Evolutionary conservation across 495 filamentous ascomycete species (phyloP), one percentile per base, ranked within the genome.

Genomic region (Aspergillus cristatus): DNA sequence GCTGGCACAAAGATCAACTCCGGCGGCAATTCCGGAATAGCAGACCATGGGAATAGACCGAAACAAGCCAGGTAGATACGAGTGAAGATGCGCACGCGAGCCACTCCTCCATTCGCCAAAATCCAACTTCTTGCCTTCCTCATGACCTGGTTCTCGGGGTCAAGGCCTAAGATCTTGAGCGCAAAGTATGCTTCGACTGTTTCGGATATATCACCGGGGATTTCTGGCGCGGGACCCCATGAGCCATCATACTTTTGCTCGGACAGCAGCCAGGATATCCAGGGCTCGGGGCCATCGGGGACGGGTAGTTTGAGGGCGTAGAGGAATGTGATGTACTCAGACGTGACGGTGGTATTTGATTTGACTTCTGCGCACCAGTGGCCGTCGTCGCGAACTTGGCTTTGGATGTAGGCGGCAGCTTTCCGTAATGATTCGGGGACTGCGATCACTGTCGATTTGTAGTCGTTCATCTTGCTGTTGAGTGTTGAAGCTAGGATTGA

Each of bases 161-260:
- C 22, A 4, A 57, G 10, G 0, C 59, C 60, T 1, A 71, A 46
- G 8, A 69, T 52, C 43, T 63, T 63, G 18, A 67, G 36, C 1
- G 65, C 64, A 1, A 71, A 35, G 32, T 71, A 69, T 0, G 58
- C 55, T 31, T 69, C 65, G 5, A 48, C 46, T 0, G 54, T 57
- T 0, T 51, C 54, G 6, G 64, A 69, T 0, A 64, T 40, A 35
- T 67, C 57, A 6, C 67, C 59, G 1, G 54, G 57, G 22, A 51
- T 42, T 1, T 54, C 35, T 0, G 62, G 57, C 1, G 62, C 63
- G 11, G 63, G 34, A 1, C 50, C 42, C 65, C 61, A 71, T 1
- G 62, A 63, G 7, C 65, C 67, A 42, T 69, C 62, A 6, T 20
- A 13, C 3, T 51, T 54, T 14, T 61, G 59, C 14, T 55, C 32